Evolutionary conservation across 73 alveolate genomes (phyloP), one percentile per base, ranked within the genome.

Genomic region (Stentor coeruleus): DNA sequence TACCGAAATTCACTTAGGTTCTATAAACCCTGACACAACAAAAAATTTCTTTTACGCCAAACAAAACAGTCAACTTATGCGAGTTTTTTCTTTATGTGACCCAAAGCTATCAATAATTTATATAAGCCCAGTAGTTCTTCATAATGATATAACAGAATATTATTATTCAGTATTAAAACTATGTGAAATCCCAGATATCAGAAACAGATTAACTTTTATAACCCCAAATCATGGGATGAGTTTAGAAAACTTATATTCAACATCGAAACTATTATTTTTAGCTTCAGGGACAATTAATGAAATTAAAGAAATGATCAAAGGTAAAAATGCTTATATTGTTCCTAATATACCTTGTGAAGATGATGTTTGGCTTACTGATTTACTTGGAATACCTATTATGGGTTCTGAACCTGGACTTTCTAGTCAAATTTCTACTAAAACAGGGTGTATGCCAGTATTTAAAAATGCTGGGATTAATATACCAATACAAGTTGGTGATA

Each of bases 401-500:
- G 85, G 97, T 87, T 99, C 99, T 58, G 98, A 95, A 85, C 98
- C 98, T 40, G 88, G 92, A 84, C 91, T 94, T 80, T 84, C 90
- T 58, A 90, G 88, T 59, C 83, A 95, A 35, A 90, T 94, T 86
- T 94, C 98, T 72, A 96, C 99, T 33, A 97, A 97, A 90, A 92
- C 98, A n/a, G 99, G 99, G 1, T 86, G 96, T 14, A 95, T 92
- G 84, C 91, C 90, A 82, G 90, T 97, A 40, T 97, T 97, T 88
- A 95, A 96, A 77, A 95, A 92, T 3, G 94, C 95, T 41, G 97
- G 96, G 85, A 88, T 97, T 3, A 98, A 95, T 38, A 91, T 94
- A 20, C 99, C 99, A 0, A 91, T 93, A 30, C 83, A 96, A 6
- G 98, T 98, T n/a, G 88, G 93, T 82, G 98, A 97, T 80, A 97